phyloP scores from a whole-genome alignment of 345 rosid genomes.

The Salix dunnii region DNA sequence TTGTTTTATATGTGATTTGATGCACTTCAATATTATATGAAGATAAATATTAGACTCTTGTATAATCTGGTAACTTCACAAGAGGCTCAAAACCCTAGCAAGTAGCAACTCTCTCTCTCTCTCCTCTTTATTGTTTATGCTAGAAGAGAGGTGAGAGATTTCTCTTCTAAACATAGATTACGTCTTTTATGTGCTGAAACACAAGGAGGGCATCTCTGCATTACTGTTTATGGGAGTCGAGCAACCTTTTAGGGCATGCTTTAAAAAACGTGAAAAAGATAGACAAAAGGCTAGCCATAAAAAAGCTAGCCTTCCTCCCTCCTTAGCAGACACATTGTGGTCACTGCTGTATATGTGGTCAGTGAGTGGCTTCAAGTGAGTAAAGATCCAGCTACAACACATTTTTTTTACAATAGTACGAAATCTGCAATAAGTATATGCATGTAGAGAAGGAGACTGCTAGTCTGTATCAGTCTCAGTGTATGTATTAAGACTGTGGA shows the following conservation, averaged over 20 bases:
- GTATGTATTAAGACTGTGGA: conserved; percentile 8
- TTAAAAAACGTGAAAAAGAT: conserved; percentile 22
- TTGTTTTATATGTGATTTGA: neutral
- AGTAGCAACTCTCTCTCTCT: neutral
- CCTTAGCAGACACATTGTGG: conserved; percentile 6
- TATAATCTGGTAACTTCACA: neutral
- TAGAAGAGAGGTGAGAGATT: conserved; percentile 6
- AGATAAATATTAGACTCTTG: neutral
- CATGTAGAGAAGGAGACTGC: conserved; percentile 11
- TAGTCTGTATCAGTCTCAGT: conserved; percentile 24
- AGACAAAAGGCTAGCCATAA: neutral
- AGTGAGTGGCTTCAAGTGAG: conserved; percentile 12
- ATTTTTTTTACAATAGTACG: neutral
- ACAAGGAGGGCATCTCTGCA: conserved; percentile 26
- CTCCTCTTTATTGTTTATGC: neutral
- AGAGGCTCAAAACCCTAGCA: conserved; percentile 26
- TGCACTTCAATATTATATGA: neutral
- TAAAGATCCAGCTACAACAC: neutral
- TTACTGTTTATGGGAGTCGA: conserved; percentile 34
- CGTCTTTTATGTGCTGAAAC: conserved; percentile 29
- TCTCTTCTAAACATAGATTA: conserved; percentile 18
- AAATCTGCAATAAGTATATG: conserved; percentile 8
- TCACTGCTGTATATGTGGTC: neutral
- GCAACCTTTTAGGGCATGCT: conserved; percentile 17
- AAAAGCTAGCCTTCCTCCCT: neutral